phyloP scores from a whole-genome alignment of 208 protist genomes.

The Zelonia costaricensis region DNA sequence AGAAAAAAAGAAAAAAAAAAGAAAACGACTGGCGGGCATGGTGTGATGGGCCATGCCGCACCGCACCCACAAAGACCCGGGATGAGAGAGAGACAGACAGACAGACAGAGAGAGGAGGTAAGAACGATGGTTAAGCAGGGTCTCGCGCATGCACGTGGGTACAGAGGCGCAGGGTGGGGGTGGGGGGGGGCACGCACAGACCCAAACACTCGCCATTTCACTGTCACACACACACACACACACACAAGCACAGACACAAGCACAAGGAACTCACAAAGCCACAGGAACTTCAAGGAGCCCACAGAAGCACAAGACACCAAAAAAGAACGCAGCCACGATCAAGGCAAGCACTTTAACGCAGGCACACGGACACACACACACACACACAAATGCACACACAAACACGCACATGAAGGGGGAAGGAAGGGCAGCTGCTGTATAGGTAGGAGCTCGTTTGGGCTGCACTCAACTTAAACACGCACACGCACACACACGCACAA shows the following conservation, averaged over 20 bases:
- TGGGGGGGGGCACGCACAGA: neutral
- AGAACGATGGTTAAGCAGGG: neutral
- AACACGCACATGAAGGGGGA: slow-evolving; percentile 13
- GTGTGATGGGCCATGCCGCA: too few species aligned
- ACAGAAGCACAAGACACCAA: slow-evolving; percentile 19
- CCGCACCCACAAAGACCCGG: neutral
- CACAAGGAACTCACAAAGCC: neutral
- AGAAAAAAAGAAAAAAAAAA: too few species aligned
- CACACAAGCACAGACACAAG: slow-evolving; percentile 4
- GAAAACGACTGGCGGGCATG: too few species aligned
- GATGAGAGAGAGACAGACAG: neutral
- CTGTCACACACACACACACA: neutral
- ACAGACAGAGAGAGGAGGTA: neutral
- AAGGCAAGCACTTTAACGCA: too few species aligned
- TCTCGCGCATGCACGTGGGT: neutral
- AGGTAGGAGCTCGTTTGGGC: too few species aligned
- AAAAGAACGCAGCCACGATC: neutral
- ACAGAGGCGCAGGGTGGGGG: neutral
- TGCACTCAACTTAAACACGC: neutral
- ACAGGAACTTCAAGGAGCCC: slow-evolving; percentile 19
- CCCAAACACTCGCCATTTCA: neutral
- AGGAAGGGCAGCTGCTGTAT: neutral
- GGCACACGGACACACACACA: slow-evolving; percentile 2
- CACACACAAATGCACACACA: slow-evolving; percentile 29
- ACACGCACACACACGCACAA: slow-evolving; percentile 32